Conservation (phyloP, 2,329 filamentous ascomycete genomes). For the Niveomyces coronatus region DNA sequence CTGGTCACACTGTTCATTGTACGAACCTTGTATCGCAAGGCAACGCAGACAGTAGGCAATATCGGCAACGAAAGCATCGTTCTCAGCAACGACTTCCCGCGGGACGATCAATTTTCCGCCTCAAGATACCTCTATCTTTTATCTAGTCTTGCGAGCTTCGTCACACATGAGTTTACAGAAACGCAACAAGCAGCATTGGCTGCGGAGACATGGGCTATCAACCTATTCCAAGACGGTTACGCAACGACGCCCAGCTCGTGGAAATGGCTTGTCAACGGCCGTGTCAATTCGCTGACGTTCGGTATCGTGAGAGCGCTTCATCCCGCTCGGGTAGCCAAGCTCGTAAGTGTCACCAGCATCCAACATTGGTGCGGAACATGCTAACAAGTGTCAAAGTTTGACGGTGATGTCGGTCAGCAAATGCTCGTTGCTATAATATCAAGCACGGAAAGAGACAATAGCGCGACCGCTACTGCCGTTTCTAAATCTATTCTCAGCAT, state of each 20-base stretch:
- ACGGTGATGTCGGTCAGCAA: conserved; percentile 24
- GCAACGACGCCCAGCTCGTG: conserved; percentile 16
- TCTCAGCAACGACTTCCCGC: conserved; percentile 23
- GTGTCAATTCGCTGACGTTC: conserved; percentile 26
- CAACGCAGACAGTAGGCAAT: conserved; percentile 21
- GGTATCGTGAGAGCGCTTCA: conserved; percentile 28
- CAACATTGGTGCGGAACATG: background rate
- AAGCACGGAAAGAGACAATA: conserved; percentile 15
- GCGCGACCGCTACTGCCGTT: conserved; percentile 14
- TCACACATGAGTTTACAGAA: conserved; percentile 27
- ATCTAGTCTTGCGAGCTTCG: conserved; percentile 26
- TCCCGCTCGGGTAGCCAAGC: conserved; percentile 21
- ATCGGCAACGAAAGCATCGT: conserved; percentile 12
- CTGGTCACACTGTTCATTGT: conserved; percentile 27
- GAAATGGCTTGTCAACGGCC: conserved; percentile 22
- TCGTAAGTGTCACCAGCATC: conserved; percentile 20
- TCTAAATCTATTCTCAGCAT: conserved; percentile 28
- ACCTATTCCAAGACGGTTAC: conserved; percentile 26
- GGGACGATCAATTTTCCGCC: conserved; percentile 17
- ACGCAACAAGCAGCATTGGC: conserved; percentile 24
- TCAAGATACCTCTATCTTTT: conserved; percentile 27
- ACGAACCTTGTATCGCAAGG: conserved; percentile 30
- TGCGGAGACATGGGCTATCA: conserved; percentile 24
- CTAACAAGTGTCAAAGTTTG: conserved; percentile 22
- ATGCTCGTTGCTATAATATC: conserved; percentile 20